phyloP scores from a whole-genome alignment of 2,329 filamentous ascomycete species.

The Gliomastix tumulicola region DNA sequence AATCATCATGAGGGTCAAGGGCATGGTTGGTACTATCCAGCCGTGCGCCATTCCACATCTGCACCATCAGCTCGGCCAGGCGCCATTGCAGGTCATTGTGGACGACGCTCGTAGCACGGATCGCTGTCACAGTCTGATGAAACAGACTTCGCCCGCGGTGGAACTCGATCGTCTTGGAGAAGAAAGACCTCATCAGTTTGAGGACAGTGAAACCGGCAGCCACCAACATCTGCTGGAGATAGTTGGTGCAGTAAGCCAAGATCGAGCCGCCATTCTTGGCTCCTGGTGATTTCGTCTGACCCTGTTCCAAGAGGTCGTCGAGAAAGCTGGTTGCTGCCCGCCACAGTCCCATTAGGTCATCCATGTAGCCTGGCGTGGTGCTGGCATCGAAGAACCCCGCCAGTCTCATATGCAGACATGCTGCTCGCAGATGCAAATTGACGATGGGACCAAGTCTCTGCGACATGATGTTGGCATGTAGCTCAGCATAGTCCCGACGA shows the following conservation, averaged over 20 bases:
- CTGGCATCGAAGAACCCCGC: conserved; percentile 78
- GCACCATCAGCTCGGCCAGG: conserved; percentile 77
- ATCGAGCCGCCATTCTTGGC: conserved; percentile 43
- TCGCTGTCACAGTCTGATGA: conserved; percentile 61
- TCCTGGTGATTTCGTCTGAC: conserved; percentile 37
- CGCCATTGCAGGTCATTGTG: conserved; percentile 76
- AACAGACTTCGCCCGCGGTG: conserved; percentile 63
- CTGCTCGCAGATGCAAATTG: conserved; percentile 64
- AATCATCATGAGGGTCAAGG: conserved; percentile 41
- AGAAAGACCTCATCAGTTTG: conserved; percentile 73
- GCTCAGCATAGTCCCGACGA: conserved; percentile 56
- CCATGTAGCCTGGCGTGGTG: conserved; percentile 61
- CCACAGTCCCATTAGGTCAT: conserved; percentile 71
- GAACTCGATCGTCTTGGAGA: conserved; percentile 64
- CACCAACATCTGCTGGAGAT: conserved; percentile 81
- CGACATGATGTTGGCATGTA: conserved; percentile 54
- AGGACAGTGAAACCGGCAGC: conserved; percentile 71
- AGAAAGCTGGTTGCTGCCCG: conserved; percentile 64
- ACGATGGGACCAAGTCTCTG: conserved; percentile 51
- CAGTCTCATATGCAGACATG: conserved; percentile 67
- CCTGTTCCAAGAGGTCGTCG: conserved; percentile 53
- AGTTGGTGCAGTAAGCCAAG: conserved; percentile 63
- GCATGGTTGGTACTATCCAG: conserved; percentile 39
- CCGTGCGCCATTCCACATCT: conserved; percentile 73
- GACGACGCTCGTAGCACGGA: conserved; percentile 66